Percentiles rank a stretch among this genome's conserved stretches.
These are phyloP conservation scores for Phytopythium aichiense DNA, from an alignment of 352 stramenopile genomes.

Conservation along the genomic window DNA sequence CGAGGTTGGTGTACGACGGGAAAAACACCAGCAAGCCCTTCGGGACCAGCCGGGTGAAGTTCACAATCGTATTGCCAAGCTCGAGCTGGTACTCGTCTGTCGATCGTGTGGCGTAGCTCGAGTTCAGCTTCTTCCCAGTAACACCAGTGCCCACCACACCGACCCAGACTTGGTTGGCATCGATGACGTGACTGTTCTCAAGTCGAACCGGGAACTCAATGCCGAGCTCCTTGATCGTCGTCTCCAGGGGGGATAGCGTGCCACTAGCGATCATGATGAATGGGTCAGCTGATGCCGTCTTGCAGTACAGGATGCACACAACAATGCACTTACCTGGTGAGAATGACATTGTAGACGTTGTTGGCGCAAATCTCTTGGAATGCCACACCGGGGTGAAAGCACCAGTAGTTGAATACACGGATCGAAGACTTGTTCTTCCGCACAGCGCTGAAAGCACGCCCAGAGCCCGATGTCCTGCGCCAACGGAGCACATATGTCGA, in stretches of 20 bases:
- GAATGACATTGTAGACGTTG: slow-evolving; percentile 86
- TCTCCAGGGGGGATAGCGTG: slow-evolving; percentile 96
- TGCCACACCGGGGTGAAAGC: slow-evolving; percentile 95
- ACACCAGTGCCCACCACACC: slow-evolving; percentile 93
- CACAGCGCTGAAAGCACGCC: slow-evolving; percentile 42
- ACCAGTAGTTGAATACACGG: slow-evolving; percentile 98
- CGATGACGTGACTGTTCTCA: slow-evolving; percentile 98
- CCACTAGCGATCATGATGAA: slow-evolving; percentile 56
- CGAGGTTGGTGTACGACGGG: slow-evolving; percentile 97
- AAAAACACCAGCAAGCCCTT: slow-evolving; percentile 99
- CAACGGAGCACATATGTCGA: slow-evolving; percentile 15
- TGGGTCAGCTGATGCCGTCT: background rate
- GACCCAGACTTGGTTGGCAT: slow-evolving; percentile 83
- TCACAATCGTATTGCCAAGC: slow-evolving; percentile 96
- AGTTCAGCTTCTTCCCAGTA: slow-evolving; percentile 91
- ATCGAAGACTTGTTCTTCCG: slow-evolving; percentile 54
- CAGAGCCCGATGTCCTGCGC: slow-evolving; percentile 29
- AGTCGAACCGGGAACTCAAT: slow-evolving; percentile 95
- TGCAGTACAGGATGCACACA: slow-evolving; percentile 2
- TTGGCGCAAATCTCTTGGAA: slow-evolving; percentile 94
- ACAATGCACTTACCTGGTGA: slow-evolving; percentile 57
- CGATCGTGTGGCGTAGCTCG: slow-evolving; percentile 93
- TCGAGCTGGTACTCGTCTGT: slow-evolving; percentile 94
- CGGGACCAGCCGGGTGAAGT: slow-evolving; percentile 92
- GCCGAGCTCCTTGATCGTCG: slow-evolving; percentile 95